phyloP scores from a whole-genome alignment of 192 early-diverging fungal species.

The Cetraspora pellucida region DNA sequence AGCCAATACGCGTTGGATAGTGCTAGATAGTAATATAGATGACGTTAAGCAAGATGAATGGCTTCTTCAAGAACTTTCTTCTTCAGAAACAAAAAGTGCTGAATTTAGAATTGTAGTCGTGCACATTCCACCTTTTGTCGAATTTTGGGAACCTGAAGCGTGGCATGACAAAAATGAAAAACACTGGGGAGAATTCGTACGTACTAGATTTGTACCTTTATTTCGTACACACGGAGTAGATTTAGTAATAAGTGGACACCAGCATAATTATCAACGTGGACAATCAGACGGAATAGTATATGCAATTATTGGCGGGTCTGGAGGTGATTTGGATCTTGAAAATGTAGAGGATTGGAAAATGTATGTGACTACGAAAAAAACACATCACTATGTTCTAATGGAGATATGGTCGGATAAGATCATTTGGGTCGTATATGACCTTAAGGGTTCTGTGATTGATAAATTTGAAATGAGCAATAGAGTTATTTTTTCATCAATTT shows the following conservation, averaged over 20 bases:
- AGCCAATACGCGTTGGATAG: slow-evolving; percentile 64
- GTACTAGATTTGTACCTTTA: slow-evolving; percentile 63
- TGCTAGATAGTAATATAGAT: slow-evolving; percentile 70
- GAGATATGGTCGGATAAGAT: slow-evolving; percentile 45
- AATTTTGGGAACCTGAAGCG: slow-evolving; percentile 72
- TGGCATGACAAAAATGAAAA: slow-evolving; percentile 70
- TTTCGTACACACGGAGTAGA: slow-evolving; percentile 71
- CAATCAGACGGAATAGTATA: slow-evolving; percentile 59
- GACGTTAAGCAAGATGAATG: slow-evolving; percentile 62
- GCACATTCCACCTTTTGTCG: slow-evolving; percentile 74
- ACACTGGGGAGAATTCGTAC: slow-evolving; percentile 71
- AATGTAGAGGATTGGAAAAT: slow-evolving; percentile 65
- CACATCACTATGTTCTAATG: slow-evolving; percentile 48
- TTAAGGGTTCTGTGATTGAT: slow-evolving; percentile 31
- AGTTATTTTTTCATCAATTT: neutral
- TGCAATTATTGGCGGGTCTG: slow-evolving; percentile 74
- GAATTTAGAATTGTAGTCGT: slow-evolving; percentile 67
- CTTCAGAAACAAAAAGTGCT: slow-evolving; percentile 53
- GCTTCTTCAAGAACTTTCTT: slow-evolving; percentile 60
- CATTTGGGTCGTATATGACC: slow-evolving; percentile 46
- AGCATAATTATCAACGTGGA: slow-evolving; percentile 76
- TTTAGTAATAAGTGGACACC: slow-evolving; percentile 76
- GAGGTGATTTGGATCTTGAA: slow-evolving; percentile 63
- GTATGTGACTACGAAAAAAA: slow-evolving; percentile 53
- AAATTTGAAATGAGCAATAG: slow-evolving; percentile 19